Evolutionary conservation across 176 grass and related monocot genomes (phyloP).

Genomic region (Avena atlantica): DNA sequence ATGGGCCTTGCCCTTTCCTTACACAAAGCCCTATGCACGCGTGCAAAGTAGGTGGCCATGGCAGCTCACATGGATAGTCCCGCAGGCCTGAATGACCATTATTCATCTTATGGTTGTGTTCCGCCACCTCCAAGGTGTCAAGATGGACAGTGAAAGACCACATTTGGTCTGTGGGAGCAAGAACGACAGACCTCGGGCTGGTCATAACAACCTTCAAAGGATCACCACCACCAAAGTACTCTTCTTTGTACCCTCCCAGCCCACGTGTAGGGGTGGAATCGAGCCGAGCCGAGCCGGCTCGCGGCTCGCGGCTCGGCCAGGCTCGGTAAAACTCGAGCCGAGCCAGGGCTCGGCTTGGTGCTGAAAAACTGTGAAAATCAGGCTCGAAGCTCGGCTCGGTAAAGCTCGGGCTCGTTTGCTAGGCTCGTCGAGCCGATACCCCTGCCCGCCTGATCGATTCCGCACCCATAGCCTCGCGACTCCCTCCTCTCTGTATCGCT

Average conservation of each 20-base stretch:
- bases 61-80: constrained; percentile 1
- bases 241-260: background rate
- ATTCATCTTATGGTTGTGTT: background rate
- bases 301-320: no score
- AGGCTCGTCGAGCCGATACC: no score
- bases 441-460: no score
- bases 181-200: background rate
- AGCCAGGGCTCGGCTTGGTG: no score
- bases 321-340: no score
- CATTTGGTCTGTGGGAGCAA: background rate
- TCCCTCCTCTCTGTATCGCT: no score
- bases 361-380: no score
- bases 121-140: background rate
- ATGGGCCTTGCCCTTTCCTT: background rate
- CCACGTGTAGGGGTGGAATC: no score
- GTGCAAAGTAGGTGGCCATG: background rate
- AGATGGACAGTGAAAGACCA: background rate
- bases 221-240: background rate
- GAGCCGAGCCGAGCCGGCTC: no score
- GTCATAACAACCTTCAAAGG: background rate
- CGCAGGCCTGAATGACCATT: background rate
- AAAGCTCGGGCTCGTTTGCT: no score
- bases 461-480: no score
- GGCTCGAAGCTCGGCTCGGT: no score
- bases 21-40: background rate